A percentile compares a stretch with the other conserved stretches of the same genome.
Conservation (phyloP, 148 eudicot genomes). For the Silene latifolia region DNA sequence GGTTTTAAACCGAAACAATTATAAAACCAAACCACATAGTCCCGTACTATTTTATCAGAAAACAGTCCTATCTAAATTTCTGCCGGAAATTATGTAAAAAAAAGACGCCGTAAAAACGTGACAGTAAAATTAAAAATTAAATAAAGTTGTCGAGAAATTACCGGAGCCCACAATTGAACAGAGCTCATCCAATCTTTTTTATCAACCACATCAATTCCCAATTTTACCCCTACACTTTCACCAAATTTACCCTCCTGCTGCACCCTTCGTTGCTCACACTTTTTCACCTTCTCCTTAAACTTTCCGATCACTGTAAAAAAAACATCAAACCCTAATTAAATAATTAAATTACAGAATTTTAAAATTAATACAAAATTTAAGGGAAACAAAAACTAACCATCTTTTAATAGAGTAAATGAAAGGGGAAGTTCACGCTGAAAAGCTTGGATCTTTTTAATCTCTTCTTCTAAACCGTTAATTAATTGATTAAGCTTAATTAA, state of each 20-base stretch:
- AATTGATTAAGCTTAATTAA: conserved; percentile 31
- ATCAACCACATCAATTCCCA: conserved; percentile 31
- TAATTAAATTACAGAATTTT: background rate
- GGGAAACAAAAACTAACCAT: conserved; percentile 37
- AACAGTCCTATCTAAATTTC: background rate
- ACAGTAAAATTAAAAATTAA: background rate
- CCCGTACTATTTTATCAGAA: too few relatives aligned
- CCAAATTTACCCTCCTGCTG: conserved; percentile 17
- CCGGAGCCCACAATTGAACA: conserved; percentile 59
- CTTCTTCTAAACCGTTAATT: conserved; percentile 37
- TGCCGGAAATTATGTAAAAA: background rate
- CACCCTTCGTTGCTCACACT: conserved; percentile 10
- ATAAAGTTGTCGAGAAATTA: conserved; percentile 12
- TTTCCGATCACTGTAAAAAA: conserved; percentile 37
- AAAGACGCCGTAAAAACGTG: background rate
- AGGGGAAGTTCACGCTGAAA: conserved; percentile 67
- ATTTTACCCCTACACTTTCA: conserved; percentile 30
- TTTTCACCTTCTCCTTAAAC: conserved; percentile 39
- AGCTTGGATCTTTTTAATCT: conserved; percentile 48
- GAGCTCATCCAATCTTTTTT: conserved; percentile 63
- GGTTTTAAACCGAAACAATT: too few relatives aligned
- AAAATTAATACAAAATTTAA: background rate
- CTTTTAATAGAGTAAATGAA: conserved; percentile 42
- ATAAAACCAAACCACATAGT: too few relatives aligned
- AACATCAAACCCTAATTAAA: background rate